phyloP scores from a whole-genome alignment of 495 filamentous ascomycete species.

The Aspergillus funiculosus region DNA sequence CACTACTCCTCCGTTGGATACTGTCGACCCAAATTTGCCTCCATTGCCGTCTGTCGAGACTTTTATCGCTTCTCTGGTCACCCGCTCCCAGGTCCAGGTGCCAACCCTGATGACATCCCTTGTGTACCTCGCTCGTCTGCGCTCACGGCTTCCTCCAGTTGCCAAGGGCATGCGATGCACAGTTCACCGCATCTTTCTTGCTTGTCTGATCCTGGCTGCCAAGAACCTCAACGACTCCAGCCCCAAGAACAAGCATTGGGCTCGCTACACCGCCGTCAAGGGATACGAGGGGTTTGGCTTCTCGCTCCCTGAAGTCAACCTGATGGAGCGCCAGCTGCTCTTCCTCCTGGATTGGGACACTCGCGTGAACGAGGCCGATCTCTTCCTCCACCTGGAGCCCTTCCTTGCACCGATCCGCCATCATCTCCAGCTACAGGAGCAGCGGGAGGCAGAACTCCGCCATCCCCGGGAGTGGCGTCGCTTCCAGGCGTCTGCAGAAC shows the following conservation, averaged over 20 bases:
- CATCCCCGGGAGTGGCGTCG: constrained; percentile 43
- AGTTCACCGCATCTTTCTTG: constrained; percentile 81
- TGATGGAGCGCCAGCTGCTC: constrained; percentile 97
- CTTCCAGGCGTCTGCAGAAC: constrained; percentile 38
- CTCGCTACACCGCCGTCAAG: constrained; percentile 74
- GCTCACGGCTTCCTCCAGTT: constrained; percentile 77
- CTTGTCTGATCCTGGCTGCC: constrained; percentile 70
- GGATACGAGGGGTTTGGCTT: constrained; percentile 82
- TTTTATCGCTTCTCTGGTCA: constrained; percentile 87
- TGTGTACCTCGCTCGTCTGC: constrained; percentile 84
- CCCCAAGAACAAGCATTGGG: constrained; percentile 99
- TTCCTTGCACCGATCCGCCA: constrained; percentile 80
- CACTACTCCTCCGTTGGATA: constrained; percentile 57
- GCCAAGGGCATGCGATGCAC: constrained; percentile 98
- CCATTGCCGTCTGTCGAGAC: constrained; percentile 71
- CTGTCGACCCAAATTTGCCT: constrained; percentile 32
- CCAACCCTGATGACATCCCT: constrained; percentile 94
- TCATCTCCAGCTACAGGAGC: constrained; percentile 31
- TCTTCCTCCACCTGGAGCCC: constrained; percentile 78
- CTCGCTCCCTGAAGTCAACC: constrained; percentile 88
- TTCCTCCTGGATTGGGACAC: constrained; percentile 92
- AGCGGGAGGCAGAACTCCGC: constrained; percentile 29
- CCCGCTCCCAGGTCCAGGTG: constrained; percentile 92
- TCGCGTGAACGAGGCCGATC: constrained; percentile 73
- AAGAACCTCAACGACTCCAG: constrained; percentile 86